Base-by-base conservation (phyloP, 2,329 filamentous ascomycete genomes). In the Taxawa tesnikishii region DNA sequence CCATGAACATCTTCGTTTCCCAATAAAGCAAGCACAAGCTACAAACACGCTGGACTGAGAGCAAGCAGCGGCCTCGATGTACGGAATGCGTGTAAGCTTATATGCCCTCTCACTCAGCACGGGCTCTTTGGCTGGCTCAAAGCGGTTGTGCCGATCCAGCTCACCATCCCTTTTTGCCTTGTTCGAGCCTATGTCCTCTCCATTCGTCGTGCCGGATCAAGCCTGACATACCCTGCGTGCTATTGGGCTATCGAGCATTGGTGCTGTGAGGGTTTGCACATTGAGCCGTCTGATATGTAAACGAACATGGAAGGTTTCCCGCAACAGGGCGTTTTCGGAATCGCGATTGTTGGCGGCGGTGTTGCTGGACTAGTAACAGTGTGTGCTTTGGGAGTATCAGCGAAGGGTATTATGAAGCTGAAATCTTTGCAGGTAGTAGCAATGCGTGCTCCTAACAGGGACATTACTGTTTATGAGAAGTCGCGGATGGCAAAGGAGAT, bases 31-130 rank as follows among this genome's bases (percentile, higher is more conserved):
- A n/a, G n/a, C n/a, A n/a, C n/a, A n/a, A n/a, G n/a, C n/a, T n/a
- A n/a, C n/a, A n/a, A n/a, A n/a, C n/a, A n/a, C n/a, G n/a, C n/a
- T n/a, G n/a, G n/a, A n/a, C n/a, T n/a, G n/a, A n/a, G n/a, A n/a
- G n/a, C n/a, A n/a, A n/a, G n/a, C n/a, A n/a, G n/a, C n/a, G n/a
- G n/a, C n/a, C n/a, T 44, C 39, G 32, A 56, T 59, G 36, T 66
- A 68, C 8, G 63, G 62, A 38, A 67, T 63, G 3, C 63, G 63
- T 2, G 62, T 67, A 31, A 67, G 41, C 41, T 56, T 62, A 41
- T 58, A 63, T 1, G 55, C 57, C 15, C 59, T 40, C 47, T 64
- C 61, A 35, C 46, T 46, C 21, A 66, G 39, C 14, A 48, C 35
- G 0, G 58, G 54, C 37, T 61, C 56, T 28, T 60, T 55, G 2